These are phyloP conservation scores for Leccinum insolens DNA, from an alignment of 1,284 basidiomycete species.

Conservation along the genomic window DNA sequence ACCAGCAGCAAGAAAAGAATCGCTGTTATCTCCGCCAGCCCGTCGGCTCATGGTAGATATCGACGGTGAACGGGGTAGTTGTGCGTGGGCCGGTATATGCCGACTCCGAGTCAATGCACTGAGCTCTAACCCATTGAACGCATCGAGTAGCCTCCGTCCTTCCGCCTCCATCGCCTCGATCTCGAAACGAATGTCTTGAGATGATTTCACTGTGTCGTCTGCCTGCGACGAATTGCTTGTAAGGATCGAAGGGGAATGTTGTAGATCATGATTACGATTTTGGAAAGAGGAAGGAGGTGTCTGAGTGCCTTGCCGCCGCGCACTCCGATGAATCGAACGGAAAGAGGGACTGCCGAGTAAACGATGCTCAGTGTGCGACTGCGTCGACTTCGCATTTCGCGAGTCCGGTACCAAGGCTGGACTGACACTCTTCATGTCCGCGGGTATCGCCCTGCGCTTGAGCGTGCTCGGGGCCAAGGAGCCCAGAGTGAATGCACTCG, in stretches of 20 bases:
- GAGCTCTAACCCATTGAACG: conserved; percentile 75
- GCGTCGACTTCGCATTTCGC: conserved; percentile 11
- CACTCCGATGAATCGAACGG: conserved; percentile 26
- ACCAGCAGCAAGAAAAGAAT: conserved; percentile 29
- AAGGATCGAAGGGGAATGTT: conserved; percentile 37
- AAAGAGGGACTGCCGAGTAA: conserved; percentile 26
- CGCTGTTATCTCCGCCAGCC: conserved; percentile 29
- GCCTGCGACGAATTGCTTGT: conserved; percentile 42
- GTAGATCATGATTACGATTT: conserved; percentile 26
- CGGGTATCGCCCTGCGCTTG: conserved; percentile 36
- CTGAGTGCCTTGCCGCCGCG: conserved; percentile 28
- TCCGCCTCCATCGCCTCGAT: conserved; percentile 70
- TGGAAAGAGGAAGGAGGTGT: conserved; percentile 36
- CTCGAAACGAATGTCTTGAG: conserved; percentile 63
- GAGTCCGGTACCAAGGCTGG: conserved; percentile 16
- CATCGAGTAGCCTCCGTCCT: conserved; percentile 66
- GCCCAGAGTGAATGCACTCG: conserved; percentile 54
- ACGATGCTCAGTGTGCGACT: conserved; percentile 22
- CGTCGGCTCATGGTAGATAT: conserved; percentile 30
- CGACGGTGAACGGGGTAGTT: conserved; percentile 34
- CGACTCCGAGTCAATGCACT: conserved; percentile 61
- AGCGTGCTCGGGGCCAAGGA: conserved; percentile 49
- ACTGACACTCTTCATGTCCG: conserved; percentile 19
- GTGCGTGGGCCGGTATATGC: conserved; percentile 35
- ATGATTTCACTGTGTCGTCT: conserved; percentile 57